phyloP scores from a whole-genome alignment of 805 yeast genomes.

The Suhomyces prunicola region DNA sequence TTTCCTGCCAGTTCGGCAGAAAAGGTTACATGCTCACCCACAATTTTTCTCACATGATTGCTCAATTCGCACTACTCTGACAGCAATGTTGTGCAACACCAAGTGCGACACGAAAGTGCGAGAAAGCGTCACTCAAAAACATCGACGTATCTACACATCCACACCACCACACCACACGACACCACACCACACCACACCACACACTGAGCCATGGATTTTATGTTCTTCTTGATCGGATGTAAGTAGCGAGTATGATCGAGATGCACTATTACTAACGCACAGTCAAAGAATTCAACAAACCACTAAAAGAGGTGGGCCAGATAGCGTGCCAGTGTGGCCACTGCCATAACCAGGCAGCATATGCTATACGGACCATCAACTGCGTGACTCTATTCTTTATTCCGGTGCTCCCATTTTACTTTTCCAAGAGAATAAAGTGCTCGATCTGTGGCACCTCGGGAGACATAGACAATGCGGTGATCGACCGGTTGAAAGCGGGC shows the following conservation, averaged over 20 bases:
- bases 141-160: neutral
- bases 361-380: conserved; percentile 50
- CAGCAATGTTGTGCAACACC: neutral
- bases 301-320: conserved; percentile 27
- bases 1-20: too few species aligned
- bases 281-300: conserved; percentile 36
- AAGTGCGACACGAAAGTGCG: neutral
- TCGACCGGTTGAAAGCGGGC: conserved; percentile 25
- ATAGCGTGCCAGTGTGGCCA: conserved; percentile 49
- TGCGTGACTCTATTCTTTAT: conserved; percentile 53
- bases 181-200: too few species aligned
- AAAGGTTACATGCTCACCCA: too few species aligned
- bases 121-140: neutral
- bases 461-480: conserved; percentile 20
- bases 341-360: conserved; percentile 56
- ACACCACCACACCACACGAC: neutral
- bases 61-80: neutral
- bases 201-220: conserved; percentile 24
- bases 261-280: neutral
- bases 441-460: conserved; percentile 47
- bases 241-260: conserved; percentile 13
- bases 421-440: conserved; percentile 51
- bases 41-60: neutral
- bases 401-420: conserved; percentile 52
- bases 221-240: conserved; percentile 35